Conservation (phyloP, 2,329 filamentous ascomycete species). For the Aspergillus chevalieri region DNA sequence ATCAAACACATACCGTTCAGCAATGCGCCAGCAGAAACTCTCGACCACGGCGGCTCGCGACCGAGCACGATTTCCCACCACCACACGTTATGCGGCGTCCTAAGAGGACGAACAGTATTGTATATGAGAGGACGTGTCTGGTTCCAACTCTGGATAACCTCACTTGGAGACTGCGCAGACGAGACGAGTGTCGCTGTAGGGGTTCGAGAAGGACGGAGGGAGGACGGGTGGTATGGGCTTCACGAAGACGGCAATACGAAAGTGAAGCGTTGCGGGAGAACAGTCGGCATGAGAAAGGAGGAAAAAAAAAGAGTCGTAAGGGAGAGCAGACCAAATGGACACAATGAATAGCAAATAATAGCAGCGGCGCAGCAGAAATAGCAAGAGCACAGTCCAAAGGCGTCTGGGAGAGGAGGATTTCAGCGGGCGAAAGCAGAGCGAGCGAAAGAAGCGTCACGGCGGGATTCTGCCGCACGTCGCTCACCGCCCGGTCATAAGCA, state of each 20-base stretch:
- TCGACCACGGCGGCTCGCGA: slow-evolving; percentile 29
- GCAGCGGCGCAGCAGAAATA: slow-evolving; percentile 4
- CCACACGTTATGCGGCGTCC: slow-evolving; percentile 9
- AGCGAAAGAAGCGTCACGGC: slow-evolving; percentile 21
- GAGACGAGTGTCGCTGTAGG: slow-evolving; percentile 6
- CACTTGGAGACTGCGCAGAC: slow-evolving; percentile 10
- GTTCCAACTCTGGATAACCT: background rate
- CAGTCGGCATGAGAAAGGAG: slow-evolving; percentile 27
- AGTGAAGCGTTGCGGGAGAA: slow-evolving; percentile 24
- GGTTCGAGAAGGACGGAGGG: slow-evolving; percentile 5
- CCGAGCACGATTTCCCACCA: slow-evolving; percentile 22
- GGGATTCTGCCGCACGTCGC: slow-evolving; percentile 18
- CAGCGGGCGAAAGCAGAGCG: slow-evolving; percentile 17
- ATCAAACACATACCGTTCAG: slow-evolving; percentile 29
- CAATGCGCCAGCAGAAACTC: slow-evolving; percentile 30
- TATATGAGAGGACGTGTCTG: background rate
- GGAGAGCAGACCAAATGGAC: slow-evolving; percentile 3
- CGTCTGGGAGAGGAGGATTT: slow-evolving; percentile 3
- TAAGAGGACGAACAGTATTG: background rate
- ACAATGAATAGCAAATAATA: background rate
- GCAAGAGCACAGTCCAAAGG: slow-evolving; percentile 11
- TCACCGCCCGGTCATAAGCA: slow-evolving; percentile 15
- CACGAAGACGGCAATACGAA: slow-evolving; percentile 30
- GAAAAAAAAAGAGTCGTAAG: background rate
- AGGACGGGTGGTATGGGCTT: slow-evolving; percentile 21